These are phyloP conservation scores for Ascochyta rabiei DNA, from an alignment of 2,329 filamentous ascomycete species.

Conservation along the genomic window DNA sequence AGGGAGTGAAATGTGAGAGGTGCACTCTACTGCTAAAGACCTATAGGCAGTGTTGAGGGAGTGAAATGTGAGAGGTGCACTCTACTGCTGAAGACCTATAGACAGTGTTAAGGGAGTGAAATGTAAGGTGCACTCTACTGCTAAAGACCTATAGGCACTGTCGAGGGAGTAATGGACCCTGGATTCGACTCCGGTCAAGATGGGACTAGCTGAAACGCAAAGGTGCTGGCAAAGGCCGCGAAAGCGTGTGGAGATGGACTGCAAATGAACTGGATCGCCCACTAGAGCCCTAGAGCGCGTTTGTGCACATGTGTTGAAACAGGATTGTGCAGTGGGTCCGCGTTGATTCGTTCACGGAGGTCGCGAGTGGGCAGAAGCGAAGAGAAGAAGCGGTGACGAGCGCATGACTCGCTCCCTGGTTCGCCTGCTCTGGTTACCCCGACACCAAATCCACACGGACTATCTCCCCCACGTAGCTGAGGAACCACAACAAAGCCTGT, in stretches of 20 bases:
- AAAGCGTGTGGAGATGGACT: conserved; percentile 5
- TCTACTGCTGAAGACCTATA: too few relatives aligned
- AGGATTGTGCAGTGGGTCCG: not conserved
- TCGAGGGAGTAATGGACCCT: too few relatives aligned
- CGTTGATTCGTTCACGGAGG: conserved; percentile 5
- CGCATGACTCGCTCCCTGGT: conserved; percentile 4
- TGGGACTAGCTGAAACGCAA: conserved; percentile 16
- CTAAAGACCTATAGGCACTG: too few relatives aligned
- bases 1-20: not conserved
- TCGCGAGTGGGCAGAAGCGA: not conserved
- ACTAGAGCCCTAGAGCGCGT: conserved; percentile 9
- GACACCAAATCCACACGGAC: conserved; percentile 7
- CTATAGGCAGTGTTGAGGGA: too few relatives aligned
- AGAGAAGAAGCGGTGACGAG: conserved; percentile 4
- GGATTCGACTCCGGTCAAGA: conserved; percentile 12
- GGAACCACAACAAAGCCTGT: conserved; percentile 16
- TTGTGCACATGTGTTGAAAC: conserved; percentile 15
- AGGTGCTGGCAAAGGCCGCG: conserved; percentile 11
- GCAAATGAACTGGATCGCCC: conserved; percentile 16
- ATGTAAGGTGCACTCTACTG: too few relatives aligned
- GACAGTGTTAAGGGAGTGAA: too few relatives aligned
- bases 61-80: too few relatives aligned
- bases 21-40: not conserved
- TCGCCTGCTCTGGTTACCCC: conserved; percentile 2
- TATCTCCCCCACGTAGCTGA: not conserved